Base-by-base conservation (phyloP, 2,329 filamentous ascomycete genomes). In the Penicillium brasilianum region DNA sequence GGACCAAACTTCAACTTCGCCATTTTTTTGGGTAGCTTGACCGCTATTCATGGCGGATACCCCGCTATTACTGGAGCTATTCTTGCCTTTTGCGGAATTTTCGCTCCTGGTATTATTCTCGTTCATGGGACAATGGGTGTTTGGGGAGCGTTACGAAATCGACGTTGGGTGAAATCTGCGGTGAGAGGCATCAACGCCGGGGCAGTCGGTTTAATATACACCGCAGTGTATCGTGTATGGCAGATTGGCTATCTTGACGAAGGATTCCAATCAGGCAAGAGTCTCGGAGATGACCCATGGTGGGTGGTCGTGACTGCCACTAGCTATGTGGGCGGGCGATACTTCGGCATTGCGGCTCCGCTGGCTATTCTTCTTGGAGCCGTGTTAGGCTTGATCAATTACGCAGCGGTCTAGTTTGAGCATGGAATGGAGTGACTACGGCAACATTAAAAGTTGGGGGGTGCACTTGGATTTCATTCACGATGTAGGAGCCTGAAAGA, bases 321-420 rank as follows among this genome's bases (percentile, higher is more conserved):
- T 48, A 56, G 54, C 43, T 56, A 56, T 56, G 54, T 56, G 43
- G 54, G 54, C 28, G 54, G 54, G 28, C 54, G 54, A 56, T 56
- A 56, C 41, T 56, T 56, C 7, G 54, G 54, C 30, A 48, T 56
- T 39, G 41, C 54, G n/a, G 54, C 54, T n/a, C 54, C 39, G 16
- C 41, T 56, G 41, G 54, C 54, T 56, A 56, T 56, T 56, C 54
- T 56, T 22, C 30, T 48, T 9, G 54, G 54, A 16, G 54, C 54
- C 14, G 52, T 48, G 41, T 46, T 56, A 32, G 54, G 54, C 11
- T 56, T 56, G 28, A 48, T 56, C n/a, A 41, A n/a, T 18, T 41
- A 41, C 11, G 39, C 7, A 36, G 34, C 34, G 34, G 10, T 36
- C 13, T 36, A 36, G 34, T 36, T 41, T 32, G 30, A 9, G 30